These are phyloP conservation scores for Raffaelea deltoideospora DNA, from an alignment of 2,329 filamentous ascomycete genomes.

Conservation along the genomic window DNA sequence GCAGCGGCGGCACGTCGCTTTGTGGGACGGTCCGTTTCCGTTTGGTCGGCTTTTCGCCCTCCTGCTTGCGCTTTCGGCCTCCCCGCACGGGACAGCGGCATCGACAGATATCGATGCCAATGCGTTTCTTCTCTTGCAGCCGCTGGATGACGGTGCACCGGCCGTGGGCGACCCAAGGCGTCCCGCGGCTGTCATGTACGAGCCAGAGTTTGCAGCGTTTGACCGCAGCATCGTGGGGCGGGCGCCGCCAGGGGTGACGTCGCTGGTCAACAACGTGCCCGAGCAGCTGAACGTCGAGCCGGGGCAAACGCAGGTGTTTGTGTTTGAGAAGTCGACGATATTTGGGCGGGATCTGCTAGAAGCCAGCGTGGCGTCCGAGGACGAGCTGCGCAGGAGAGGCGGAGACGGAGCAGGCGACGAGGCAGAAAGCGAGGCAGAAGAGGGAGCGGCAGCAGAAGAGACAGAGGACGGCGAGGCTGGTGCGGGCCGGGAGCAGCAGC, in stretches of 20 bases:
- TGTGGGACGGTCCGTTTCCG: too few species aligned
- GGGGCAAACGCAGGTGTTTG: constrained; percentile 48
- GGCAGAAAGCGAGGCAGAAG: constrained; percentile 7
- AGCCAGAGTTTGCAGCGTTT: constrained; percentile 45
- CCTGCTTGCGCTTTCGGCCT: too few species aligned
- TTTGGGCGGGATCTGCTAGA: constrained; percentile 25
- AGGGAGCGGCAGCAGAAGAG: constrained; percentile 1
- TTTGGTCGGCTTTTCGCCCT: too few species aligned
- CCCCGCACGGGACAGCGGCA: too few species aligned
- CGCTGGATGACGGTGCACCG: too few species aligned
- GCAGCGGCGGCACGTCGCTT: too few species aligned
- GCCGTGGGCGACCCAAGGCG: neutral
- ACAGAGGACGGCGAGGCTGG: neutral
- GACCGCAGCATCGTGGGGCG: constrained; percentile 49
- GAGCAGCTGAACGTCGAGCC: constrained; percentile 41
- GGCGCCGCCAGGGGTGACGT: constrained; percentile 32
- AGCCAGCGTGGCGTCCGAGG: too few species aligned
- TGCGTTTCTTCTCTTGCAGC: too few species aligned
- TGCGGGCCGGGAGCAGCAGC: too few species aligned
- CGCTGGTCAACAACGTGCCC: constrained; percentile 50
- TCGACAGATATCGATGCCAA: too few species aligned
- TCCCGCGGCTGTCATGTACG: constrained; percentile 25
- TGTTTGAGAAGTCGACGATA: constrained; percentile 42
- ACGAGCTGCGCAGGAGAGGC: constrained; percentile 13
- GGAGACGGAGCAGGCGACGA: constrained; percentile 3